Evolutionary conservation across 179 eudicot genomes (phyloP), one percentile per base, ranked within the genome.

Genomic region (Corrigiola litoralis): DNA sequence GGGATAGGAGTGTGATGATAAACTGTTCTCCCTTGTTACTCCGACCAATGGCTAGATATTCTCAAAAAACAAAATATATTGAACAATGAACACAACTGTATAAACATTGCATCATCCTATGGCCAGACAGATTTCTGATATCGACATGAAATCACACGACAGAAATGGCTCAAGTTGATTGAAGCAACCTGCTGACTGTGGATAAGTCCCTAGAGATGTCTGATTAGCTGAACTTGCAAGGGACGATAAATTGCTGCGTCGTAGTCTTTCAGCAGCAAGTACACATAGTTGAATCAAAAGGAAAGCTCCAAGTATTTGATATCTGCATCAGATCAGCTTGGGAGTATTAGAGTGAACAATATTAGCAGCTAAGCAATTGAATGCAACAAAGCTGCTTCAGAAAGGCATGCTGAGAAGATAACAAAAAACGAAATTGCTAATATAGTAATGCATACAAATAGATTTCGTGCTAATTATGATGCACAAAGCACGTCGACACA

Each of bases 301-400:
- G 70, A 95, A 95, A 57, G 88, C 82, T 27, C 99, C 99, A 65
- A 95, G 79, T 66, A 95, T 95, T 79, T 95, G 99, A 83, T 95
- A 95, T 78, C 99, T 95, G 91, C 84, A 78, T n/a, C 63, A 58
- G 50, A 61, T 25, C 70, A 53, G 17, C 41, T 57, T 44, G 31
- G 21, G 45, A 52, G 63, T 33, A 33, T 45, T 29, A 74, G 56
- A 63, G 6, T 47, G 10, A 40, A 41, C 34, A 49, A 48, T 10
- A 17, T 13, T 54, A 41, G 44, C 57, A 51, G 46, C 56, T 10
- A 25, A 27, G 55, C 27, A 47, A 36, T 27, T 40, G 47, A 24
- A 58, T 2, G 2, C 41, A 37, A 18, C 17, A 7, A 36, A 37
- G 47, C 34, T 20, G 52, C 56, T 32, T 23, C 16, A 33, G 50